phyloP scores from a whole-genome alignment of 176 grass and related monocot species.

The Guadua angustifolia region DNA sequence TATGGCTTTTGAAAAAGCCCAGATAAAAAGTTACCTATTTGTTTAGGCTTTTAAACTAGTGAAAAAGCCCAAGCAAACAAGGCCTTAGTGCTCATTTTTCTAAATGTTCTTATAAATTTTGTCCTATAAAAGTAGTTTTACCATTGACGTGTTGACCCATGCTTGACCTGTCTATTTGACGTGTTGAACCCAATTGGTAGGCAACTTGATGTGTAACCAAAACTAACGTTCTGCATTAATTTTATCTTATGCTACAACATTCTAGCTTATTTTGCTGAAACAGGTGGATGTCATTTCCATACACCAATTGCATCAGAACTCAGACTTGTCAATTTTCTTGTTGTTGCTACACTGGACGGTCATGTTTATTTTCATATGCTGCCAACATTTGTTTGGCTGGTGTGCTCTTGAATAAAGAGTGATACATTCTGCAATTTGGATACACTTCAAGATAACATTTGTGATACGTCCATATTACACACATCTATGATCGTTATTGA shows the following conservation, averaged over 20 bases:
- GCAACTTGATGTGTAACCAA: not conserved
- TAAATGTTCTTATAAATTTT: not conserved
- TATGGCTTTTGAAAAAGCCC: too few relatives aligned
- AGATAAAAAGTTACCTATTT: too few relatives aligned
- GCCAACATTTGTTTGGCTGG: slow-evolving; percentile 7
- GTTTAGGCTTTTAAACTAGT: too few relatives aligned
- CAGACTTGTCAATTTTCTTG: slow-evolving; percentile 6
- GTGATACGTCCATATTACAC: slow-evolving; percentile 10
- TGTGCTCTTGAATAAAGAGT: slow-evolving; percentile 10
- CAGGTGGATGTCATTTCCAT: slow-evolving; percentile 1
- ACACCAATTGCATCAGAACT: slow-evolving; percentile 3
- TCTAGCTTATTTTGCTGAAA: slow-evolving; percentile 4
- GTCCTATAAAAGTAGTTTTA: slow-evolving; percentile 9
- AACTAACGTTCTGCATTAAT: slow-evolving; percentile 33
- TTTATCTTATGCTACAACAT: slow-evolving; percentile 22
- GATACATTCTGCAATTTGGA: slow-evolving; percentile 20
- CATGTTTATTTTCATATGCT: slow-evolving; percentile 18
- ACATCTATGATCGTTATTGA: slow-evolving; percentile 18
- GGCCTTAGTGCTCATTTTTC: not conserved
- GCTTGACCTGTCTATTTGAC: slow-evolving; percentile 34
- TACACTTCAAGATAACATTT: slow-evolving; percentile 37
- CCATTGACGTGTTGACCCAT: slow-evolving; percentile 6
- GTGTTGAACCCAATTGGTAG: not conserved
- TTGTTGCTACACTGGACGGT: slow-evolving; percentile 16
- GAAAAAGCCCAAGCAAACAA: too few relatives aligned